A percentile compares a stretch with the other conserved stretches of the same genome.
Evolutionary conservation across 2,329 filamentous ascomycete species (phyloP).

Genomic region (Dissoconium aciculare): DNA sequence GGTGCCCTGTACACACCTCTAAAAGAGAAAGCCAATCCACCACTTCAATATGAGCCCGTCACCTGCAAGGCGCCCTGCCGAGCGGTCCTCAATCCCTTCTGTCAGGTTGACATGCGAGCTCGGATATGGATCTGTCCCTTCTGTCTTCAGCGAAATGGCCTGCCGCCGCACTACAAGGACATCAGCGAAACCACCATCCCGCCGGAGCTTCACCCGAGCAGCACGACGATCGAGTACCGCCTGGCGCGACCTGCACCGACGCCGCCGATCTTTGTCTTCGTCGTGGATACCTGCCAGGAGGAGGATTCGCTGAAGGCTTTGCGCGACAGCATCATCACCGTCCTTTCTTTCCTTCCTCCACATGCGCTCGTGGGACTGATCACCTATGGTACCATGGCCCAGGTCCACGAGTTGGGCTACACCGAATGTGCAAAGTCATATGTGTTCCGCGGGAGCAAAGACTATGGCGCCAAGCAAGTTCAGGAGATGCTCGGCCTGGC

Average conservation of each 20-base stretch:
- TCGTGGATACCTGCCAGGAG: conserved; percentile 79
- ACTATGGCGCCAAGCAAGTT: conserved; percentile 96
- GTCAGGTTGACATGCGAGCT: conserved; percentile 71
- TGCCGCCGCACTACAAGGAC: conserved; percentile 79
- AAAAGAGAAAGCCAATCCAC: conserved; percentile 80
- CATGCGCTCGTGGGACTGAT: conserved; percentile 71
- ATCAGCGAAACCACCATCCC: conserved; percentile 72
- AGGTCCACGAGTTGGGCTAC: conserved; percentile 96
- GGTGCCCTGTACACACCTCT: conserved; percentile 89
- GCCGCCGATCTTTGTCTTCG: conserved; percentile 73
- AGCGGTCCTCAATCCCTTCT: conserved; percentile 92
- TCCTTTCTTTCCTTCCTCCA: conserved; percentile 64
- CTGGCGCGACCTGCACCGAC: conserved; percentile 70
- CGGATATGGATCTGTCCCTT: conserved; percentile 83
- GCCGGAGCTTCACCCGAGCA: conserved; percentile 64
- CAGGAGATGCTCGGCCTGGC: conserved; percentile 89
- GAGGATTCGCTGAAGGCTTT: conserved; percentile 70
- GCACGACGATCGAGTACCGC: conserved; percentile 82
- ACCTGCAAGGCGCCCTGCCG: conserved; percentile 93
- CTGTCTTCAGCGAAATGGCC: conserved; percentile 67
- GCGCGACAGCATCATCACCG: conserved; percentile 78
- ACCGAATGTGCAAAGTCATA: conserved; percentile 97
- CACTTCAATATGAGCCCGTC: conserved; percentile 90
- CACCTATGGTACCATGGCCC: conserved; percentile 86
- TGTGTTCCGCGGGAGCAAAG: conserved; percentile 94